Evolutionary conservation across 106 monocot genomes (phyloP).

Genomic region (Cymbidium sinense): DNA sequence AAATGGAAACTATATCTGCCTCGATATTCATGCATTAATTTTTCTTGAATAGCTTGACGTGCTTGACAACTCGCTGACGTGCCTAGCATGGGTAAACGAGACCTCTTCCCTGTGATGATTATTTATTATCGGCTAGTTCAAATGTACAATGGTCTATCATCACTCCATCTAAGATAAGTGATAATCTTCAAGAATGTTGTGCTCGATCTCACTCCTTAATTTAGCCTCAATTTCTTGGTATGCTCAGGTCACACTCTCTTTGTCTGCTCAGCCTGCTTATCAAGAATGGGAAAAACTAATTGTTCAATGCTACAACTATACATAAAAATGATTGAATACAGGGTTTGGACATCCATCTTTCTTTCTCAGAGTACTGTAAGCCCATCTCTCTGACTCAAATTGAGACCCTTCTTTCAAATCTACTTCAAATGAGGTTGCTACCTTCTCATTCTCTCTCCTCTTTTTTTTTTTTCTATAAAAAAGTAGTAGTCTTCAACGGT

Average conservation of each 20-base stretch:
- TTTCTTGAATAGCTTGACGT: slow-evolving; percentile 7
- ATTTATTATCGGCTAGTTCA: slow-evolving; percentile 4
- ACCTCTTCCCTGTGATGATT: slow-evolving; percentile 7
- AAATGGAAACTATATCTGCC: too few relatives aligned
- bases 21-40: too few relatives aligned
- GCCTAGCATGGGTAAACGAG: neutral
- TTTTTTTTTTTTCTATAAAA: too few relatives aligned
- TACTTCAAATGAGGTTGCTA: too few relatives aligned
- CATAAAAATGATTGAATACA: slow-evolving; percentile 1
- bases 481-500: too few relatives aligned
- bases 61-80: too few relatives aligned
- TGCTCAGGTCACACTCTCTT: slow-evolving; percentile 3
- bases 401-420: too few relatives aligned
- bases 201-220: neutral
- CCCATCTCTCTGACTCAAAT: too few relatives aligned
- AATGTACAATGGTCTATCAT: too few relatives aligned
- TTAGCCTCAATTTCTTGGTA: slow-evolving; percentile 6
- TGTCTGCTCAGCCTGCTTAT: neutral
- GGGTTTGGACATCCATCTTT: too few relatives aligned
- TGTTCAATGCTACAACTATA: slow-evolving; percentile 9
- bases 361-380: too few relatives aligned
- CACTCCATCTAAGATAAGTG: neutral
- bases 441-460: too few relatives aligned
- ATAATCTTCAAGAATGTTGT: slow-evolving; percentile 3
- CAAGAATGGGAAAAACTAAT: neutral